phyloP scores from a whole-genome alignment of 371 early-diverging fungal species.

The Blakeslea trispora region DNA sequence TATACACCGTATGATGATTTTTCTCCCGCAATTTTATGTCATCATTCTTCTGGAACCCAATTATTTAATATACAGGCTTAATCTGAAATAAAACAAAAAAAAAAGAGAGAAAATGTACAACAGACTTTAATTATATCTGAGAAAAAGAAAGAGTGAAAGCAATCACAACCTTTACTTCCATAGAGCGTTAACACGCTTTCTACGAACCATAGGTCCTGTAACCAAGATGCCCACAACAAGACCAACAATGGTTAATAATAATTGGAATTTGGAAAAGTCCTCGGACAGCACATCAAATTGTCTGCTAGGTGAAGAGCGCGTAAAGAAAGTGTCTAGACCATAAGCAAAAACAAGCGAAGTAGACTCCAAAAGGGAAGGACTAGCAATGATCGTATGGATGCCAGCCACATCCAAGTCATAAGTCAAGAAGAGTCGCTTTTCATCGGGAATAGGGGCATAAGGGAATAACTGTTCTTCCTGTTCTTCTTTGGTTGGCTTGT shows the following conservation, averaged over 20 bases:
- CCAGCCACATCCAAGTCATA: conserved; percentile 74
- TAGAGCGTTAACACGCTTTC: conserved; percentile 59
- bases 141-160: neutral
- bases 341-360: conserved; percentile 87
- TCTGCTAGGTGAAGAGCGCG: conserved; percentile 80
- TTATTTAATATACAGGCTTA: too few relatives aligned
- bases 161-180: conserved; percentile 51
- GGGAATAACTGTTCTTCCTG: conserved; percentile 85
- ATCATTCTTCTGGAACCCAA: too few relatives aligned
- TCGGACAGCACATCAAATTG: conserved; percentile 91
- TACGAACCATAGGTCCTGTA: conserved; percentile 71
- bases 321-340: conserved; percentile 89
- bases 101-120: neutral
- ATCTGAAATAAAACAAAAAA: too few relatives aligned
- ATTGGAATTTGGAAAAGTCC: conserved; percentile 83
- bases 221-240: conserved; percentile 70
- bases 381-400: conserved; percentile 64
- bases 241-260: conserved; percentile 80
- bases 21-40: too few relatives aligned
- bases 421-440: conserved; percentile 72
- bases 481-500: conserved; percentile 61
- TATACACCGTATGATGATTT: too few relatives aligned
- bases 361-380: conserved; percentile 88
- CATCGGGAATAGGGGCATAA: conserved; percentile 73
- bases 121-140: neutral